Conservation (phyloP, 2,329 filamentous ascomycete genomes). For the Fusarium luffae region DNA sequence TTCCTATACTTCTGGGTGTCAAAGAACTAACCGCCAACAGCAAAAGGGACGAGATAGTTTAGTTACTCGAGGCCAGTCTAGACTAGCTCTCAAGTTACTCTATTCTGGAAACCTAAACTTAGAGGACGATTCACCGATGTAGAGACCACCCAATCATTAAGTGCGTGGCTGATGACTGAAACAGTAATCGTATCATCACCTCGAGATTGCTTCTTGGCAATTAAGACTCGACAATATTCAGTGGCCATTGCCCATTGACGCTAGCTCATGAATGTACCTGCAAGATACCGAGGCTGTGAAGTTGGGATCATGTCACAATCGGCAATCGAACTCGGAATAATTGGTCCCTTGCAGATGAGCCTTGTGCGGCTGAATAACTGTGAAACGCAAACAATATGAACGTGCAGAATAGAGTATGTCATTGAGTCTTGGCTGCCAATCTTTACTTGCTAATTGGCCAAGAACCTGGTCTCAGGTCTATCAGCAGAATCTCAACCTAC, state of each 20-base stretch:
- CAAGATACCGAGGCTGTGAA: neutral
- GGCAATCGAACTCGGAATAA: neutral
- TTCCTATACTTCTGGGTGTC: too few species aligned
- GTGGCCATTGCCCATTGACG: too few species aligned
- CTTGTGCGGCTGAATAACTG: neutral
- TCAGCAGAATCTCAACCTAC: neutral
- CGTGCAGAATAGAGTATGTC: neutral
- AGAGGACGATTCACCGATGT: too few species aligned
- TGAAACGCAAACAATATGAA: neutral
- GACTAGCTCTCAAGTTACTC: too few species aligned
- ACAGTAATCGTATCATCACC: neutral
- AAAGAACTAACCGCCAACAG: too few species aligned
- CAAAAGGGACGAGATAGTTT: too few species aligned
- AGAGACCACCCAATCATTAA: neutral
- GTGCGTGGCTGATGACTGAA: neutral
- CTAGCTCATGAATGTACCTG: too few species aligned
- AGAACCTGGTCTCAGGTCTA: neutral
- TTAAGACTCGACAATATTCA: neutral
- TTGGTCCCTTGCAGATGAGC: neutral
- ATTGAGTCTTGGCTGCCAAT: neutral
- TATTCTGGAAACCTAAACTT: too few species aligned
- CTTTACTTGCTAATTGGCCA: neutral
- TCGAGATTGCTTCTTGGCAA: neutral
- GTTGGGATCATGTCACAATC: neutral
- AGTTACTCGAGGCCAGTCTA: too few species aligned